Evolutionary conservation across 805 yeast species (phyloP), one percentile per base, ranked within the genome.

Genomic region (Starmerella apicola): DNA sequence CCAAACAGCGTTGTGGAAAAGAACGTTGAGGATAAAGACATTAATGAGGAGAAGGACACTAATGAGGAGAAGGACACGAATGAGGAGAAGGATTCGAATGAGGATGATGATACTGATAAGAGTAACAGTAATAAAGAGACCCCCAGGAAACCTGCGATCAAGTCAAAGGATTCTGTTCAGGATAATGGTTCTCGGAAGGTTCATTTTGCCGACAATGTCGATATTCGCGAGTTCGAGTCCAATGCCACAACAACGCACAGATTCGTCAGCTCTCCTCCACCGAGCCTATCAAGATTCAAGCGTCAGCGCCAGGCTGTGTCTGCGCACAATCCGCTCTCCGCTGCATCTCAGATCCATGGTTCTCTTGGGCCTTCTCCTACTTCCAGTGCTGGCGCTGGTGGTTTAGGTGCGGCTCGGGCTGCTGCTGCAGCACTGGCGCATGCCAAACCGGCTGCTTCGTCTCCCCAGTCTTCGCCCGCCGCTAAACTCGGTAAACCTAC

Each of bases 201-300:
- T 9, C 40, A 42, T 13, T 54, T 54, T 21, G 34, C 50, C 4
- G 48, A 50, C 10, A 37, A 42, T 3, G 49, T 54, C 3, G 51
- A 52, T 15, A 49, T 54, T 10, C 38, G 49, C 2, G 56, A 53
- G 36, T 52, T 50, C 34, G 55, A 52, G 28, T 46, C 54, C 23
- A 32, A 40, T 6, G n/a, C 15, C 50, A 5, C 37, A 37, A 2
- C 55, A 52, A 35, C 51, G 54, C 22, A 51, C 43, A 22, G 21
- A 32, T 17, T 13, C 20, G 13, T 10, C 17, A 22, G 18, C 6
- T 17, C 25, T 6, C 38, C 38, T 7, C 8, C 26, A 8, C n/a
- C n/a, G n/a, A n/a, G n/a, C n/a, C 8, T 20, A 12, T 32, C 24
- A 12, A 13, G 34, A 20, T 32, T 32, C 24, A 32, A 32, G 25